Evolutionary conservation across 371 early-diverging fungal species (phyloP), one percentile per base, ranked within the genome.

Genomic region (Entomophthora muscae): DNA sequence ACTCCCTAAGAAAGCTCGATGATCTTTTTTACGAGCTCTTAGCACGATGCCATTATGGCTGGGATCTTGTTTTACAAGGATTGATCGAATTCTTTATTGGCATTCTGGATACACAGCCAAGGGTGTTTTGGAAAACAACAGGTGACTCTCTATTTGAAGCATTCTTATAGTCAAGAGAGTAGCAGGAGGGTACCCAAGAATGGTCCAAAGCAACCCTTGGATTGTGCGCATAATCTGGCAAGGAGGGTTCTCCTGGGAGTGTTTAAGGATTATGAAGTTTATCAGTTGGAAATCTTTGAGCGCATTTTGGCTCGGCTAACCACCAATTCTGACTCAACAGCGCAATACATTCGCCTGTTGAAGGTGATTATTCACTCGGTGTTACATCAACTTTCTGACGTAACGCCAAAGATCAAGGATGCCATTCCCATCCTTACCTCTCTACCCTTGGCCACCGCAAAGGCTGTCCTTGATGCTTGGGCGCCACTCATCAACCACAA

Each of bases 381-480:
- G 23, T 51, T 61, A 10, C 61, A 61, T 61, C 61, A 61, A 23
- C 42, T 61, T 31, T n/a, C 31, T 2, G 42, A 33, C 23, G 22
- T 61, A 7, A 22, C 24, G n/a, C 42, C 61, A 61, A 61, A 61
- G 58, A 57, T 57, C 42, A 61, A 61, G 31, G 61, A 61, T 33
- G 23, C 42, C 13, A 30, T 61, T 3, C 17, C 24, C 5, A 28
- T 30, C 21, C 31, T 61, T 32, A 61, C 42, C 12, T 28, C 17
- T 33, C 26, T 61, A 51, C 42, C 61, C 31, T 26, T 61, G 3
- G 10, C 23, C 30, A 33, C 33, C 10, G 61, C 61, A 21, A 61
- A 33, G 26, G n/a, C 28, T 30, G 21, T 61, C 30, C 42, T 61
- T 23, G 42, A 61, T 23, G 61, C 61, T 22, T 61, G 61, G 61